These are phyloP conservation scores for Ascochyta pisi DNA, from an alignment of 2,329 filamentous ascomycete species.

Conservation along the genomic window DNA sequence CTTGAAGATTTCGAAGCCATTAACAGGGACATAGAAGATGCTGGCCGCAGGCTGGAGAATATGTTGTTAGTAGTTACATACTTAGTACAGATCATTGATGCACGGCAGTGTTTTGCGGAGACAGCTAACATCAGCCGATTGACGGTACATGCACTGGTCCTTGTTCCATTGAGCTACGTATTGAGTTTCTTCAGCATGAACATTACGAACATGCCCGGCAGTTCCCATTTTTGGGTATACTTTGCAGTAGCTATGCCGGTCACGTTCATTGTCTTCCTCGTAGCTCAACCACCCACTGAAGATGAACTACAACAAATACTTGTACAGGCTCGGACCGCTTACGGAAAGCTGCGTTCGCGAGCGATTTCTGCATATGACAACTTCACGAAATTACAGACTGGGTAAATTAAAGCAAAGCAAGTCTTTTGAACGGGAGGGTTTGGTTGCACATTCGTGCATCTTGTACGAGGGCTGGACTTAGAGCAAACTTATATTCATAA, in stretches of 20 bases:
- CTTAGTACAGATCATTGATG: slow-evolving; percentile 28
- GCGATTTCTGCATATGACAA: too few relatives aligned
- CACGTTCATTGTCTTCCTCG: slow-evolving; percentile 11
- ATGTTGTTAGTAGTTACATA: slow-evolving; percentile 28
- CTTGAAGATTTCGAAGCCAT: too few relatives aligned
- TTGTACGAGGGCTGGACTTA: too few relatives aligned
- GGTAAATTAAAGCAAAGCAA: too few relatives aligned
- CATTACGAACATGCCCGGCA: slow-evolving; percentile 12
- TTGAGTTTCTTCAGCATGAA: slow-evolving; percentile 35
- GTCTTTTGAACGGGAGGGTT: too few relatives aligned
- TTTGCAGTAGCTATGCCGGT: slow-evolving; percentile 25
- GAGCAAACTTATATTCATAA: too few relatives aligned
- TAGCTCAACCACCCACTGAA: too few relatives aligned
- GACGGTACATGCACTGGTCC: slow-evolving; percentile 30
- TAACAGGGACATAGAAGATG: slow-evolving; percentile 4
- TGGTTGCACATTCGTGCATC: too few relatives aligned
- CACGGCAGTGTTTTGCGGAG: slow-evolving; percentile 23
- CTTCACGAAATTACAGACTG: too few relatives aligned
- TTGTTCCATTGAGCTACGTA: slow-evolving; percentile 29
- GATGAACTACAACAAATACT: not conserved
- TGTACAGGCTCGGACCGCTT: too few relatives aligned
- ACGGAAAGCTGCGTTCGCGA: too few relatives aligned
- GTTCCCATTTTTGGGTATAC: slow-evolving; percentile 29
- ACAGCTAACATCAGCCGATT: slow-evolving; percentile 28
- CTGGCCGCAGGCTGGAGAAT: slow-evolving; percentile 19